Evolutionary conservation across 305 asterid species (phyloP), one percentile per base, ranked within the genome.

Genomic region (Monarda citriodora): DNA sequence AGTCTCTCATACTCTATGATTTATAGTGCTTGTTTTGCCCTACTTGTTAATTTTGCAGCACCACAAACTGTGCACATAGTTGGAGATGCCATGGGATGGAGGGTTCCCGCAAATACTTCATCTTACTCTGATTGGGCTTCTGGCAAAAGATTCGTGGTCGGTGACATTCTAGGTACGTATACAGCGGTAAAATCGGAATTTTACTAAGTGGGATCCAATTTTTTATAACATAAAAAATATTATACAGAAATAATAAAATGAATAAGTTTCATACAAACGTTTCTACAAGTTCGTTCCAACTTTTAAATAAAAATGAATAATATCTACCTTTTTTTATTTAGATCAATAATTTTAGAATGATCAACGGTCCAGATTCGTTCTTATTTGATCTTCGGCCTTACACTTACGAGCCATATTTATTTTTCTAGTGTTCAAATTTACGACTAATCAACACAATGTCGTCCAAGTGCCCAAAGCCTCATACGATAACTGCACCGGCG

Each of bases 21-120:
- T 18, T 65, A 58, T 61, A 45, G 58, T 52, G 76, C 68, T 42
- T 34, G 58, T 60, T 45, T 80, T 42, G 79, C 60, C 25, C 11
- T 48, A 52, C 3, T 75, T 50, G 9, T 63, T 55, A 65, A 56
- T 29, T 60, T 26, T 23, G 60, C 72, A 40, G 53, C 46, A 50
- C 77, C 85, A 7, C 85, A 75, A 66, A 72, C 26, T 21, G 75
- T 58, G 25, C 66, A 78, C 31, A 23, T 61, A 15, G 84, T 84
- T 18, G 88, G 91, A 67, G 88, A 74, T 58, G 38, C 25, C 37
- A 2, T 65, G 32, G 86, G 88, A 22, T 84, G 91, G 91, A 18
- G 4, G 1, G 17, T 78, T 40, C 88, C 88, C 9, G 49, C 65
- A 14, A 58, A 52, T 56, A 45, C 52, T n/a, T 67, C 79, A 0